Conservation (phyloP, 495 filamentous ascomycete species). For the Zalerion maritima region DNA sequence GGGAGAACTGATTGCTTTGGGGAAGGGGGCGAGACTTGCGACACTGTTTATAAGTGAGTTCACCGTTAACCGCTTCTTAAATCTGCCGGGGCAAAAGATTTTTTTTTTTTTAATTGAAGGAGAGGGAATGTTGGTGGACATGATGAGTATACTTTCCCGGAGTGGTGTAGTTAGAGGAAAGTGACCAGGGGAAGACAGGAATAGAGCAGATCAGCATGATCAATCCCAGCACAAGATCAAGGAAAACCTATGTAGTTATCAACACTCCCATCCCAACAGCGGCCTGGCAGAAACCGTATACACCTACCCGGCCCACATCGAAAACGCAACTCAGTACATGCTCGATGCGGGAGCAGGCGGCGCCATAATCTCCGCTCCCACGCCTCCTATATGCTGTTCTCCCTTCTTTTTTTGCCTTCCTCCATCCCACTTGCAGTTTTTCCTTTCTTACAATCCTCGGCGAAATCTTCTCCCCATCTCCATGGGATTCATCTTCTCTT, state of each 20-base stretch:
- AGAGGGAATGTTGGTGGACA: too few species aligned
- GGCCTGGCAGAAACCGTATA: constrained; percentile 38
- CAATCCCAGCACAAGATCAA: too few species aligned
- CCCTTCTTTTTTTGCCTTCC: too few species aligned
- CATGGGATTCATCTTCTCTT: too few species aligned
- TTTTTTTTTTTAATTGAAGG: not conserved
- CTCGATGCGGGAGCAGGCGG: constrained; percentile 37
- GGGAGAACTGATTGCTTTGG: constrained; percentile 43
- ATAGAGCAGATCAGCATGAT: too few species aligned
- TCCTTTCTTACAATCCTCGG: constrained; percentile 38
- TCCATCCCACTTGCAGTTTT: too few species aligned
- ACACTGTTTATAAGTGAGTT: constrained; percentile 19
- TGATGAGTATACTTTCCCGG: too few species aligned
- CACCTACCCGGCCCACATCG: constrained; percentile 43
- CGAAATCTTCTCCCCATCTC: constrained; percentile 6
- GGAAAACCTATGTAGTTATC: too few species aligned
- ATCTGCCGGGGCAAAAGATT: too few species aligned
- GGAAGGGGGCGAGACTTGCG: constrained; percentile 40
- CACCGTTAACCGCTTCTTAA: too few species aligned
- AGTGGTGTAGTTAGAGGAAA: not conserved
- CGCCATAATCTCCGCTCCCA: constrained; percentile 43
- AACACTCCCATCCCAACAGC: constrained; percentile 19
- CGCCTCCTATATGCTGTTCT: too few species aligned
- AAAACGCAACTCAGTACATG: constrained; percentile 38
- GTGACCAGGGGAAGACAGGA: constrained; percentile 2